A percentile compares a stretch with the other conserved stretches of the same genome.
Evolutionary conservation across 2,329 filamentous ascomycete species (phyloP).

Genomic region (Beauveria rudraprayagi): DNA sequence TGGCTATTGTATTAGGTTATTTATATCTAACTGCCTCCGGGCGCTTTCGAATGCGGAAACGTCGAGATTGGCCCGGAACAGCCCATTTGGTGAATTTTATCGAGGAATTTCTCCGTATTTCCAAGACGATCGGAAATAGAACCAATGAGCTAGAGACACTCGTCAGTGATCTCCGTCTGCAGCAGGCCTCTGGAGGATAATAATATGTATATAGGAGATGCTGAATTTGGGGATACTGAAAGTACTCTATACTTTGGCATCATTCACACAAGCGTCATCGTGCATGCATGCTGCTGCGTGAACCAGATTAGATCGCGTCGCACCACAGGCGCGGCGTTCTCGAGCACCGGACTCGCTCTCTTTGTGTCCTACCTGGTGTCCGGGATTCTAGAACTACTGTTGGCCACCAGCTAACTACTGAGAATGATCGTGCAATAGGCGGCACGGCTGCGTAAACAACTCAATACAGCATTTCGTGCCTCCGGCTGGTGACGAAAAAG

Average conservation of each 20-base stretch:
- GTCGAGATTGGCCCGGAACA: conserved; percentile 36
- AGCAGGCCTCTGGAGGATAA: conserved; percentile 2
- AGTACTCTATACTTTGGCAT: neutral
- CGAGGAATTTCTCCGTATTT: conserved; percentile 45
- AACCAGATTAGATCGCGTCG: neutral
- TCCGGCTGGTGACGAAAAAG: too few species aligned
- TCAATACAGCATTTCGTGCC: too few species aligned
- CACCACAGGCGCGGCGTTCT: neutral
- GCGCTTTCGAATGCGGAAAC: conserved; percentile 33
- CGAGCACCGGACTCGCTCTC: neutral
- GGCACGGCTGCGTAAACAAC: too few species aligned
- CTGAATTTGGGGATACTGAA: neutral
- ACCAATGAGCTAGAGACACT: conserved; percentile 31
- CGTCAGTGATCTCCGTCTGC: conserved; percentile 25
- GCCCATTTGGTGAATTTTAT: conserved; percentile 42
- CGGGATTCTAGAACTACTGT: too few species aligned
- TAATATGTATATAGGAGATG: neutral
- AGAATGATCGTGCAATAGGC: too few species aligned
- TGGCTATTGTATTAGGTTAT: conserved; percentile 77
- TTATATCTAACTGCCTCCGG: conserved; percentile 53
- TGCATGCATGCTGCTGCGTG: neutral
- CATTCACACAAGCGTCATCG: neutral
- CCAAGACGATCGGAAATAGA: conserved; percentile 41
- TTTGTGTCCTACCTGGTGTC: too few species aligned
- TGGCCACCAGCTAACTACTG: too few species aligned